phyloP scores from a whole-genome alignment of 2,329 filamentous ascomycete species.

The Monilinia fructigena region DNA sequence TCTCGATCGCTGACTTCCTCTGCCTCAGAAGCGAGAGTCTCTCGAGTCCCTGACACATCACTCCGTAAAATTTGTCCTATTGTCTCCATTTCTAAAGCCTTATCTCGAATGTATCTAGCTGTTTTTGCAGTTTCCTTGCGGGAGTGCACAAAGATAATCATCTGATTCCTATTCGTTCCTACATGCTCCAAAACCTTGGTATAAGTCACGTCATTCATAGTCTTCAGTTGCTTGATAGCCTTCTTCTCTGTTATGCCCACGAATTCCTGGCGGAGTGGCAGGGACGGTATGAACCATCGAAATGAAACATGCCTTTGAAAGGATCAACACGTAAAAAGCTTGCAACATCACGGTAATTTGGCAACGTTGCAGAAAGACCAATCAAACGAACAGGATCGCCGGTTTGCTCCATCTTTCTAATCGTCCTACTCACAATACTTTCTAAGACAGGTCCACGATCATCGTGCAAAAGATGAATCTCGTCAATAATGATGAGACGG shows the following conservation, averaged over 20 bases:
- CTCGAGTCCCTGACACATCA: constrained; percentile 79
- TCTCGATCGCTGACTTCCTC: constrained; percentile 80
- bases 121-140: constrained; percentile 98
- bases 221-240: constrained; percentile 97
- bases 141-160: constrained; percentile 98
- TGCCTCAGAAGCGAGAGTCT: constrained; percentile 82
- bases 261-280: constrained; percentile 94
- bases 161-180: constrained; percentile 88
- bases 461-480: constrained; percentile 96
- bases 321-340: constrained; percentile 90
- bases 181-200: constrained; percentile 97
- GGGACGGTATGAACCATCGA: constrained; percentile 89
- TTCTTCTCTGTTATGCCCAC: constrained; percentile 97
- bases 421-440: constrained; percentile 93
- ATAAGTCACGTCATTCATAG: constrained; percentile 99
- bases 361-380: constrained; percentile 89
- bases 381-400: constrained; percentile 89
- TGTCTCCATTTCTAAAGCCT: constrained; percentile 93
- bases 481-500: constrained; percentile 91
- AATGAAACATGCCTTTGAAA: constrained; percentile 87
- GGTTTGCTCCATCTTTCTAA: constrained; percentile 89
- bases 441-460: constrained; percentile 95
- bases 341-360: constrained; percentile 94
- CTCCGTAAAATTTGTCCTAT: constrained; percentile 93
- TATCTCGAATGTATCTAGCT: constrained; percentile 91